Evolutionary conservation across 1,139 yeast genomes (phyloP).

Genomic region (Magnusiomyces suaveolens): DNA sequence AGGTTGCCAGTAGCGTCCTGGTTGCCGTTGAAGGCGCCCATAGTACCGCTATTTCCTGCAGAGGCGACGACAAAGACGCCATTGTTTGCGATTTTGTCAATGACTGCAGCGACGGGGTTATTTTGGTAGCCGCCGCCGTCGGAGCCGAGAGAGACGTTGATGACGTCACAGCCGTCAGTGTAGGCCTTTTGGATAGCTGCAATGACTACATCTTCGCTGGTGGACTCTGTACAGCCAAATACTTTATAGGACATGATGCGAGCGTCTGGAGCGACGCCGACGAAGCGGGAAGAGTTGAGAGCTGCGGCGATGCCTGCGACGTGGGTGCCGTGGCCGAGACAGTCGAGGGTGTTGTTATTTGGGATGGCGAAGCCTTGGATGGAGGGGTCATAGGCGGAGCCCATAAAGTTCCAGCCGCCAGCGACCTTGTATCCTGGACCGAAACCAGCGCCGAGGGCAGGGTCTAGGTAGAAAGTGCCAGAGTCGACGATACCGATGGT

Average conservation of each 20-base stretch:
- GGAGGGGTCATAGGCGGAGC: slow-evolving; percentile 5
- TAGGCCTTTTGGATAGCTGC: slow-evolving; percentile 18
- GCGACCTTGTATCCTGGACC: slow-evolving; percentile 18
- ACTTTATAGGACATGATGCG: slow-evolving; percentile 18
- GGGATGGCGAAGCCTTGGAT: slow-evolving; percentile 6
- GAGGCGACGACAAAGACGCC: slow-evolving; percentile 18
- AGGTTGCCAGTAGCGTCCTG: slow-evolving; percentile 13
- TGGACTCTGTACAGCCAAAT: slow-evolving; percentile 18
- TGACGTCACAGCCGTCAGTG: slow-evolving; percentile 17
- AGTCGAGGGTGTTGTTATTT: slow-evolving; percentile 17
- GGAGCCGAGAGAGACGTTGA: slow-evolving; percentile 18
- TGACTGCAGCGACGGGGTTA: slow-evolving; percentile 16
- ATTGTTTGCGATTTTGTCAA: slow-evolving; percentile 12
- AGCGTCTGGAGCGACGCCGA: slow-evolving; percentile 22
- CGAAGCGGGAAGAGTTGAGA: slow-evolving; percentile 8
- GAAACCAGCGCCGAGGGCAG: slow-evolving; percentile 20
- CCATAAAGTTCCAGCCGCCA: slow-evolving; percentile 18
- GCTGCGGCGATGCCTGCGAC: slow-evolving; percentile 21
- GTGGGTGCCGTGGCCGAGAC: slow-evolving; percentile 21
- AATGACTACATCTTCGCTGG: slow-evolving; percentile 18
- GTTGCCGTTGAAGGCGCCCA: slow-evolving; percentile 10
- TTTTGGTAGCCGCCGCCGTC: slow-evolving; percentile 13
- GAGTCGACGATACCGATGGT: slow-evolving; percentile 18
- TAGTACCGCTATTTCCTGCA: slow-evolving; percentile 17
- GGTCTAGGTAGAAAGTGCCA: slow-evolving; percentile 18